Percentiles rank a stretch among this genome's conserved stretches.
phyloP scores from a whole-genome alignment of 2,329 filamentous ascomycete genomes.

The Colletotrichum sp. region DNA sequence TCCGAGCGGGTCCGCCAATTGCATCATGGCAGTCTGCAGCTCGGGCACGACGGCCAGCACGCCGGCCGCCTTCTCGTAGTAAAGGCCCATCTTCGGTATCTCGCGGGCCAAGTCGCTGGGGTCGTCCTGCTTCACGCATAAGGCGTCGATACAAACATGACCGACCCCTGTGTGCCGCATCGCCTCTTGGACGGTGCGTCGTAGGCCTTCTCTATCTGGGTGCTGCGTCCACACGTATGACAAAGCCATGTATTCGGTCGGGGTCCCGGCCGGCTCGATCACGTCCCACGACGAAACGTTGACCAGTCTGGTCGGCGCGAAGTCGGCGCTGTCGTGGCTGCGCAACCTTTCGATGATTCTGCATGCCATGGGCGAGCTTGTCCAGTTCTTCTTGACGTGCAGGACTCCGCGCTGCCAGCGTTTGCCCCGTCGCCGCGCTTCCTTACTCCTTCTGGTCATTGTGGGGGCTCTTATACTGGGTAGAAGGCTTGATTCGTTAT shows the following conservation, averaged over 20 bases:
- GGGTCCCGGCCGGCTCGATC: not conserved
- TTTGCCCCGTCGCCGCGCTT: not conserved
- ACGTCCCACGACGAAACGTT: not conserved
- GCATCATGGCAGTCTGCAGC: not conserved
- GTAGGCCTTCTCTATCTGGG: not conserved
- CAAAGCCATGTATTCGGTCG: not conserved
- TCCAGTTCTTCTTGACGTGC: not conserved
- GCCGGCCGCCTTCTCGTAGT: not conserved
- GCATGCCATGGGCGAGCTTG: not conserved
- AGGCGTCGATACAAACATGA: not conserved
- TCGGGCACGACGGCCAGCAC: not conserved
- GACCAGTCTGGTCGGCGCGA: not conserved
- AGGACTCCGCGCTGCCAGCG: not conserved
- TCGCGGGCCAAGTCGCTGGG: not conserved
- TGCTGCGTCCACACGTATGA: not conserved
- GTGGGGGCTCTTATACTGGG: no score
- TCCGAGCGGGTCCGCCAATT: not conserved
- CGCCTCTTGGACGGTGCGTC: not conserved
- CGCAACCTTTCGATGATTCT: not conserved
- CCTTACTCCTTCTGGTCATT: not conserved
- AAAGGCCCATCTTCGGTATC: not conserved
- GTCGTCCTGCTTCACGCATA: not conserved
- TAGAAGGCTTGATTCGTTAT: no score
- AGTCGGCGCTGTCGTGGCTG: not conserved
- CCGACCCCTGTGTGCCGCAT: not conserved